Percentiles rank a stretch among this genome's conserved stretches.
Evolutionary conservation across 2,329 filamentous ascomycete species (phyloP).

Genomic region (Stylonectria norvegica): DNA sequence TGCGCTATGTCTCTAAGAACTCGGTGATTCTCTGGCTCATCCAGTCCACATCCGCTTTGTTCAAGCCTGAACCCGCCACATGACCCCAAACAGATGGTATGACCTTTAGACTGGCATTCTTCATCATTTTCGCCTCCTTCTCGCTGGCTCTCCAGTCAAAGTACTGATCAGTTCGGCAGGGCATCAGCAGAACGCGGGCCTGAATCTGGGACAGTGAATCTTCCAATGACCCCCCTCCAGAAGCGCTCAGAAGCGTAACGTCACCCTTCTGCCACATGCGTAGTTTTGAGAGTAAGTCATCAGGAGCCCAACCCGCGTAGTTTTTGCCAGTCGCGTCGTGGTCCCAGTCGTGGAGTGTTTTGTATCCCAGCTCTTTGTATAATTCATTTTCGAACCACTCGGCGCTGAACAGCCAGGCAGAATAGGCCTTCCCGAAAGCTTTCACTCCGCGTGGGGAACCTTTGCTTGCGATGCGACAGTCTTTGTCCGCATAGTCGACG

Average conservation of each 20-base stretch:
- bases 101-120: constrained; percentile 27
- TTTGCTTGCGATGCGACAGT: constrained; percentile 24
- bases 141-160: constrained; percentile 47
- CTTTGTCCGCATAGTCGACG: constrained; percentile 37
- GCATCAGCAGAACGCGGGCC: constrained; percentile 60
- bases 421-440: constrained; percentile 45
- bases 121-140: constrained; percentile 29
- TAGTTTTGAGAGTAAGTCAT: constrained; percentile 40
- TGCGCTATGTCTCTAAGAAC: constrained; percentile 18
- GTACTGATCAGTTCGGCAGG: constrained; percentile 62
- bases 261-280: constrained; percentile 46
- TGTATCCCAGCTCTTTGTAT: constrained; percentile 36
- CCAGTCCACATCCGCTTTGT: constrained; percentile 28
- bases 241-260: constrained; percentile 22
- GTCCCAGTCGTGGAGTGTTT: constrained; percentile 37
- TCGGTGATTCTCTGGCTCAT: constrained; percentile 29
- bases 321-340: constrained; percentile 25
- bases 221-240: constrained; percentile 36
- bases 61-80: constrained; percentile 32
- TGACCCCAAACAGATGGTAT: constrained; percentile 39
- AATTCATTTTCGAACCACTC: constrained; percentile 43
- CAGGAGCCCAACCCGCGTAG: constrained; percentile 40
- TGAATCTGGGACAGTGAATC: constrained; percentile 57
- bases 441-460: constrained; percentile 29
- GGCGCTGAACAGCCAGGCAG: constrained; percentile 44